phyloP scores from a whole-genome alignment of 2,329 filamentous ascomycete species.

The Pseudogymnoascus sp. region DNA sequence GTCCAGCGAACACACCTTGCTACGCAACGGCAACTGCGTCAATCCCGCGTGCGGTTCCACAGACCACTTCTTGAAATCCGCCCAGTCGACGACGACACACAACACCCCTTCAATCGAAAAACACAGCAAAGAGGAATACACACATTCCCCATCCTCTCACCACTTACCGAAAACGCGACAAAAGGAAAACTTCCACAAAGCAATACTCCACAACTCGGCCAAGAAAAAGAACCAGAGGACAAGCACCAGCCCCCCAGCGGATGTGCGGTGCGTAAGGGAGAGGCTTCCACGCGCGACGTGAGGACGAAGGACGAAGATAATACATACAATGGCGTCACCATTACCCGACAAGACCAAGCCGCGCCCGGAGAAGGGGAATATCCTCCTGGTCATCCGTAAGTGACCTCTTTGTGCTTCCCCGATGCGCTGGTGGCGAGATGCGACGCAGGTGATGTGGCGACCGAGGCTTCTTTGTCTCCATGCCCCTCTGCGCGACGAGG shows the following conservation, averaged over 20 bases:
- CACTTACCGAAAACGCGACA: background rate
- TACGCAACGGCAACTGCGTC: background rate
- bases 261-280: background rate
- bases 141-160: background rate
- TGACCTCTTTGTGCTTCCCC: constrained; percentile 24
- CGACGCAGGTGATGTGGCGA: background rate
- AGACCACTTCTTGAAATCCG: background rate
- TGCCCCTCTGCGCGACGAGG: background rate
- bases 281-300: background rate
- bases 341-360: background rate
- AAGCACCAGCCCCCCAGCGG: background rate
- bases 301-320: background rate
- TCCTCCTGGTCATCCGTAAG: constrained; percentile 65
- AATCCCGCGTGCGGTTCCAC: background rate
- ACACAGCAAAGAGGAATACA: too few relatives aligned
- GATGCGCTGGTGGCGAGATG: background rate
- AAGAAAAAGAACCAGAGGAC: background rate
- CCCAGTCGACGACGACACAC: too few relatives aligned
- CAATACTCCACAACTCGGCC: background rate
- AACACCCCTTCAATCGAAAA: too few relatives aligned
- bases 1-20: too few relatives aligned
- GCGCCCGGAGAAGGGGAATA: constrained; percentile 55
- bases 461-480: background rate
- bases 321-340: background rate
- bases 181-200: background rate